Evolutionary conservation across 495 filamentous ascomycete genomes (phyloP).

Genomic region (Choiromyces venosus): DNA sequence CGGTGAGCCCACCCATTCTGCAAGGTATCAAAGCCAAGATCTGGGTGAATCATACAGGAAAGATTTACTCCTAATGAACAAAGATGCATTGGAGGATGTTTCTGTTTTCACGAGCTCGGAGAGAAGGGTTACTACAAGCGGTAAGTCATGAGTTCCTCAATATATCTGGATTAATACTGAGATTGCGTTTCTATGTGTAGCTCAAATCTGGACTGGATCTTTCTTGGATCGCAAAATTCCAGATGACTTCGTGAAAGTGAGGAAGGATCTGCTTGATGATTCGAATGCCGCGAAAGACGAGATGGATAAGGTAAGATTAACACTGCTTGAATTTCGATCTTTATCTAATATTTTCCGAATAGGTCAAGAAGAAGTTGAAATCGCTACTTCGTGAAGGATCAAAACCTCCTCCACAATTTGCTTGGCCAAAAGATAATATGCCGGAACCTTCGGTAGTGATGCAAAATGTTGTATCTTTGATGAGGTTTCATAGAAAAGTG

Average conservation of each 20-base stretch:
- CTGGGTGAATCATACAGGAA: slow-evolving; percentile 92
- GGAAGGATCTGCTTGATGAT: slow-evolving; percentile 93
- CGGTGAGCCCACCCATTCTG: slow-evolving; percentile 94
- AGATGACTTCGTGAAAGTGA: slow-evolving; percentile 73
- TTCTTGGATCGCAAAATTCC: slow-evolving; percentile 83
- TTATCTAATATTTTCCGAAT: slow-evolving; percentile 9
- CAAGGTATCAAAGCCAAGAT: slow-evolving; percentile 90
- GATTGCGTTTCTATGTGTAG: slow-evolving; percentile 44
- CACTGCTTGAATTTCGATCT: not conserved
- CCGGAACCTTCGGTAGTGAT: slow-evolving; percentile 89
- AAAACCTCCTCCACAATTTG: slow-evolving; percentile 83
- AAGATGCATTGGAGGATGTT: slow-evolving; percentile 82
- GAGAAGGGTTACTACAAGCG: slow-evolving; percentile 84
- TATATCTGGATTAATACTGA: slow-evolving; percentile 6
- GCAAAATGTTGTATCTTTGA: slow-evolving; percentile 83
- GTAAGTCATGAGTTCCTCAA: slow-evolving; percentile 45
- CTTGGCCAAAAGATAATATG: slow-evolving; percentile 88
- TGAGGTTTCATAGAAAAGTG: slow-evolving; percentile 92
- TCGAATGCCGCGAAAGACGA: slow-evolving; percentile 99
- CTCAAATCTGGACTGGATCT: slow-evolving; percentile 90
- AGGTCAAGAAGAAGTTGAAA: slow-evolving; percentile 97
- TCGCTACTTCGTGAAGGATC: slow-evolving; percentile 79
- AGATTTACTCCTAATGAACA: slow-evolving; percentile 88
- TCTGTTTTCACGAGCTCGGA: slow-evolving; percentile 92
- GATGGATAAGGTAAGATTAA: slow-evolving; percentile 68